Evolutionary conservation across 2,329 filamentous ascomycete species (phyloP).

Genomic region (Didymella glomerata): DNA sequence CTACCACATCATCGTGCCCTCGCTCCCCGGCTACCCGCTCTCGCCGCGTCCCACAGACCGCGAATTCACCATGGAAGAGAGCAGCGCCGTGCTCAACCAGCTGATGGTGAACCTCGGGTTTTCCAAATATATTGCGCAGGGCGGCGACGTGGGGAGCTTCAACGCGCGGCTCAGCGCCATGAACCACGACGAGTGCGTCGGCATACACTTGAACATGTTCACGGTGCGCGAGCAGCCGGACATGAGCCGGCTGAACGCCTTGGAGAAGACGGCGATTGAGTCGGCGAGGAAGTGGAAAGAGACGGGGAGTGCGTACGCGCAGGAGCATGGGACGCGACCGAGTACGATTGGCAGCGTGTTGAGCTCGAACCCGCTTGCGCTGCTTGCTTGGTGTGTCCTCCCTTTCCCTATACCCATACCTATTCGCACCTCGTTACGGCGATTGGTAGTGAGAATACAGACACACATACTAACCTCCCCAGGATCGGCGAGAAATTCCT

Average conservation of each 20-base stretch:
- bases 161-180: slow-evolving; percentile 54
- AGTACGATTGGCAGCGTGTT: slow-evolving; percentile 66
- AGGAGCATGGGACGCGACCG: slow-evolving; percentile 64
- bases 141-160: slow-evolving; percentile 65
- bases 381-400: slow-evolving; percentile 62
- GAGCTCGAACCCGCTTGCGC: slow-evolving; percentile 62
- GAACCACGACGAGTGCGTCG: slow-evolving; percentile 59
- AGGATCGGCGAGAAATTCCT: slow-evolving; percentile 66
- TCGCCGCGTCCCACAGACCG: slow-evolving; percentile 57
- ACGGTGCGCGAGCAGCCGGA: slow-evolving; percentile 22
- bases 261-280: slow-evolving; percentile 31
- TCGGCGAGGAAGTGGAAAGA: slow-evolving; percentile 45
- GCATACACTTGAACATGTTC: slow-evolving; percentile 44
- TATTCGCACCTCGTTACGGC: too few relatives aligned
- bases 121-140: slow-evolving; percentile 63
- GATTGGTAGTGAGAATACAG: too few relatives aligned
- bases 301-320: slow-evolving; percentile 60
- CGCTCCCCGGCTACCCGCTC: slow-evolving; percentile 64
- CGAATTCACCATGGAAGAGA: slow-evolving; percentile 55
- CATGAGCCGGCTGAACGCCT: slow-evolving; percentile 21
- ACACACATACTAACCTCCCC: slow-evolving; percentile 5
- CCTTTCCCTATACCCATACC: neutral
- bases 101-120: slow-evolving; percentile 66
- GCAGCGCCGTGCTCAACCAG: slow-evolving; percentile 58
- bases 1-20: slow-evolving; percentile 67